Evolutionary conservation across 2,329 filamentous ascomycete species (phyloP), one percentile per base, ranked within the genome.

Genomic region (Alternaria triticimaculans): DNA sequence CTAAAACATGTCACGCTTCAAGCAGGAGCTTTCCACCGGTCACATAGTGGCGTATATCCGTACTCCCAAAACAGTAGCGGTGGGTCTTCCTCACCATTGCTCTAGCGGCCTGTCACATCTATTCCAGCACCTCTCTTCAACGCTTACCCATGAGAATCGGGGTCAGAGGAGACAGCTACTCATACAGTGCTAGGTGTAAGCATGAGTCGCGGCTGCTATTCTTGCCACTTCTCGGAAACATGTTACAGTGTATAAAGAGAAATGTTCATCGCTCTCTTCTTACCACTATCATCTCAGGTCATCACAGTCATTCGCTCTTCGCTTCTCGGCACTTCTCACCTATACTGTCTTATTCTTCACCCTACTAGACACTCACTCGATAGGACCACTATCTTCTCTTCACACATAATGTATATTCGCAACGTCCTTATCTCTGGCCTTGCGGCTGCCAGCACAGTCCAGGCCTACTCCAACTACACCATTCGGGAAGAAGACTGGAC

Each of bases 341-440:
- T 46, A 44, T 60, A 18, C 23, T 37, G 25, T 56, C 43, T 26
- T 56, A 54, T 51, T 55, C 37, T 58, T 53, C 14, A 30, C 53
- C 45, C 20, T 53, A 20, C 33, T 10, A 54, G 46, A 28, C 62
- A 58, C 58, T 68, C 61, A 43, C 67, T 69, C 51, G 25, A 48
- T 56, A 64, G 8, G 45, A 37, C 33, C 37, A 33, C 41, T 37
- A 54, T 56, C 44, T n/a, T 30, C 23, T 23, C 25, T 23, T 62
- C 10, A 50, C 30, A 44, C 51, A 75, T 77, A 78, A 78, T 78
- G 76, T 75, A 78, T 74, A 74, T 76, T 72, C 71, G 73, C 60
- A 68, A 69, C 44, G 56, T 69, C n/a, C 56, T 78, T 45, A 9
- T 75, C 61, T 55, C 74, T 26, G 59, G 73, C 49, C 64, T 78